Percentiles rank a stretch among this genome's conserved stretches.
These are phyloP conservation scores for Cryphonectria carpinicola DNA, from an alignment of 2,329 filamentous ascomycete genomes.

Conservation along the genomic window DNA sequence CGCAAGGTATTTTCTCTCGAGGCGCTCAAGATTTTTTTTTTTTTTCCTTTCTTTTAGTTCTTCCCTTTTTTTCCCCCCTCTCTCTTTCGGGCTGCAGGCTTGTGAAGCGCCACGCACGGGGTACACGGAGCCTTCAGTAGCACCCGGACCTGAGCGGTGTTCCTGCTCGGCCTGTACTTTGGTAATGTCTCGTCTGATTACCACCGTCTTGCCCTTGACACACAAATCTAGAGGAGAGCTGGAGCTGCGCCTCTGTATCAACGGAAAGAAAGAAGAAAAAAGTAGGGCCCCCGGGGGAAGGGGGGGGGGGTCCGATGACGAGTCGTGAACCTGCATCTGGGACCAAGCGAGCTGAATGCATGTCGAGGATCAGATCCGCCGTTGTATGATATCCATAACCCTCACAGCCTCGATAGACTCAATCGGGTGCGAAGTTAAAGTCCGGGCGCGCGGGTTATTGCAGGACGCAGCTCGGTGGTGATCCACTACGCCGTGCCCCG, in stretches of 20 bases:
- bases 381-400: not conserved
- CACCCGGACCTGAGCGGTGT: not conserved
- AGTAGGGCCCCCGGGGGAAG: no score
- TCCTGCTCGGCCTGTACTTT: not conserved
- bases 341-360: not conserved
- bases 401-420: not conserved
- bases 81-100: not conserved
- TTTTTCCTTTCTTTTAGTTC: no score
- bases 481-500: not conserved
- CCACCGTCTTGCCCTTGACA: not conserved
- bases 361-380: not conserved
- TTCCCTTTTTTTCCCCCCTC: no score
- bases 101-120: constrained; percentile 4
- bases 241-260: not conserved
- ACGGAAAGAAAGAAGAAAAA: not conserved
- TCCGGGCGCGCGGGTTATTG: not conserved
- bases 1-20: constrained; percentile 16
- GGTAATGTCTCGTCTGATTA: not conserved
- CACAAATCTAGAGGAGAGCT: not conserved
- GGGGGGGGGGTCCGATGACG: not conserved
- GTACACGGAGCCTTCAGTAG: not conserved
- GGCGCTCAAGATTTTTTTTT: constrained; percentile 5
- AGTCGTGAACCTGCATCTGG: not conserved
- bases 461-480: not conserved
- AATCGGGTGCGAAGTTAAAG: not conserved